A percentile compares a stretch with the other conserved stretches of the same genome.
Conservation (phyloP, 139 green algal genomes). For the Chlamydomonas schloesseri region DNA sequence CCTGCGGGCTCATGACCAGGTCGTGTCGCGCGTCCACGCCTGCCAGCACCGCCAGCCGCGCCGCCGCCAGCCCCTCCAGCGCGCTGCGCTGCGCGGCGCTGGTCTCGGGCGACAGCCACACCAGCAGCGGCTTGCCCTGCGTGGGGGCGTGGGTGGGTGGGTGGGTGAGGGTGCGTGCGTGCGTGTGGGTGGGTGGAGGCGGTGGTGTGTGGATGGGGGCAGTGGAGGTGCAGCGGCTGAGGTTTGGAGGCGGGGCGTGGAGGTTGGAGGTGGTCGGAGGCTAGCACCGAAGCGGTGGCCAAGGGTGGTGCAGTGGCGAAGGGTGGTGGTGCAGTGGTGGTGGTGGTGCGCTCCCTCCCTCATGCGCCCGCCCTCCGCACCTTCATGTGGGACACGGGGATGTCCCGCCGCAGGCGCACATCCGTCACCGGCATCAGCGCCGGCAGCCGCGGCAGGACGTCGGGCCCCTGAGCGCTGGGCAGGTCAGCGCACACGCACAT, state of each 20-base stretch:
- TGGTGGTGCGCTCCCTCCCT: too few relatives aligned
- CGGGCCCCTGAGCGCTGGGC: too few relatives aligned
- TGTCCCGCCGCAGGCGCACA: neutral
- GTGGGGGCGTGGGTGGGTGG: too few relatives aligned
- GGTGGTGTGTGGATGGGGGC: too few relatives aligned
- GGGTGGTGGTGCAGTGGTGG: too few relatives aligned
- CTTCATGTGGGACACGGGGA: neutral
- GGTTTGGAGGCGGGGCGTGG: too few relatives aligned
- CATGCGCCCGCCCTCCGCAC: neutral
- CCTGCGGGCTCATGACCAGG: constrained; percentile 34
- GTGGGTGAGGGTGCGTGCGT: too few relatives aligned
- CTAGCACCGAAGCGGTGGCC: too few relatives aligned
- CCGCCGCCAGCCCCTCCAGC: neutral
- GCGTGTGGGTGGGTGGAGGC: too few relatives aligned
- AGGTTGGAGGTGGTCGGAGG: too few relatives aligned
- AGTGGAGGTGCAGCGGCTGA: too few relatives aligned
- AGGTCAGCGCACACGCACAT: constrained; percentile 3
- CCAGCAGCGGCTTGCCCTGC: neutral
- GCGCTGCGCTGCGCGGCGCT: neutral
- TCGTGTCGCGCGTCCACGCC: neutral
- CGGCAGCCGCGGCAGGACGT: constrained; percentile 1
- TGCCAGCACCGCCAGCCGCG: neutral
- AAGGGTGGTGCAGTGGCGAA: too few relatives aligned
- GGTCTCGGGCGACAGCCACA: constrained; percentile 1
- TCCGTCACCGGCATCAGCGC: neutral